phyloP scores from a whole-genome alignment of 805 yeast species.

The Zygotorulaspora florentina region DNA sequence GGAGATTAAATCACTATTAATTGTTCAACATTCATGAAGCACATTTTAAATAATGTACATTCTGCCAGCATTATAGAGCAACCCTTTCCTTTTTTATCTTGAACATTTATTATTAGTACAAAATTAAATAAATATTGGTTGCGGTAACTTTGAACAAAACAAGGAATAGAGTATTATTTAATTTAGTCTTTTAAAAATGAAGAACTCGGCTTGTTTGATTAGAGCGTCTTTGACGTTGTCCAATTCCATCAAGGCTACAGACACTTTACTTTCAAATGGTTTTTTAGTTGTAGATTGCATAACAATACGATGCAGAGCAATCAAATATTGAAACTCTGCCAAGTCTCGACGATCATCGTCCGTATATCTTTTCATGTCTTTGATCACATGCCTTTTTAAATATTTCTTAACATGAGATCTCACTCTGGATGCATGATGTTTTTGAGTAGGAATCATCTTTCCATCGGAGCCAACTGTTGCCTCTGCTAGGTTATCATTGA shows the following conservation, averaged over 20 bases:
- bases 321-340: conserved; percentile 9
- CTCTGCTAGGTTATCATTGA: conserved; percentile 20
- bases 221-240: conserved; percentile 11
- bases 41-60: background rate
- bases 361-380: conserved; percentile 14
- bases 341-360: conserved; percentile 13
- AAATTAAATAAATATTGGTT: background rate
- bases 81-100: background rate
- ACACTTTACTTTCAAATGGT: conserved; percentile 14
- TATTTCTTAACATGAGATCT: conserved; percentile 21
- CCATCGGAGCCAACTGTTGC: conserved; percentile 22
- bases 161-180: background rate
- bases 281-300: conserved; percentile 10
- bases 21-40: background rate
- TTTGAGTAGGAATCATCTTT: conserved; percentile 20
- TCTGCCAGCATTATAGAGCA: background rate
- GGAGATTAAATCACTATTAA: conserved; percentile 81
- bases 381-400: conserved; percentile 19
- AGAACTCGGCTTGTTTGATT: conserved; percentile 13
- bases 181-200: conserved; percentile 12
- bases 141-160: background rate
- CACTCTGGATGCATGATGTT: conserved; percentile 20
- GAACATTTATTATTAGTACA: background rate
- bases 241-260: conserved; percentile 15
- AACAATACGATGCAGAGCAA: conserved; percentile 12